Evolutionary conservation across 1,139 yeast genomes (phyloP).

Genomic region (Blastobotrys buckinghamii): DNA sequence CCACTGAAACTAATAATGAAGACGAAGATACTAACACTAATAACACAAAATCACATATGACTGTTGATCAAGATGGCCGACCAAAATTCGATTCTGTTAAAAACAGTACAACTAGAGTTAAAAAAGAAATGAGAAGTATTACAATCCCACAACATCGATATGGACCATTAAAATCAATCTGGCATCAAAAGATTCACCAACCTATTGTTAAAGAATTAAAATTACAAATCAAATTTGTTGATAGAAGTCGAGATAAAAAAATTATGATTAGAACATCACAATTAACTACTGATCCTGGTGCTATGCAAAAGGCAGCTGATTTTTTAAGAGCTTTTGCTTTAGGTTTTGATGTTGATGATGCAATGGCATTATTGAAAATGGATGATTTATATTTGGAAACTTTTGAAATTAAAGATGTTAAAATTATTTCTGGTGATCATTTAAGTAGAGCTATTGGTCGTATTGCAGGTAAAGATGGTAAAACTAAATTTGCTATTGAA

Average conservation of each 20-base stretch:
- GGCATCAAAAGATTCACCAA: conserved; percentile 81
- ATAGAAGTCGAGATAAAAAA: conserved; percentile 56
- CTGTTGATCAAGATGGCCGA: conserved; percentile 80
- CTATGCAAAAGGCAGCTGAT: conserved; percentile 96
- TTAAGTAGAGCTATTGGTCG: conserved; percentile 98
- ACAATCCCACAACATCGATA: conserved; percentile 96
- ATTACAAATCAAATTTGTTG: conserved; percentile 92
- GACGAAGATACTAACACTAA: conserved; percentile 30
- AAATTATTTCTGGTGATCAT: conserved; percentile 93
- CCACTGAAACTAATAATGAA: conserved; percentile 31
- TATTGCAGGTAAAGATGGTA: conserved; percentile 99
- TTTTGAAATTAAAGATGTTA: conserved; percentile 93
- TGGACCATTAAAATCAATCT: conserved; percentile 80
- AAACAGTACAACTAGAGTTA: conserved; percentile 60
- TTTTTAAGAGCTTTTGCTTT: conserved; percentile 89
- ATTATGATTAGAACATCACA: conserved; percentile 84
- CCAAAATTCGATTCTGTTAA: conserved; percentile 81
- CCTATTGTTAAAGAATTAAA: conserved; percentile 93
- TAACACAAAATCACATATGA: conserved; percentile 36
- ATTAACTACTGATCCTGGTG: conserved; percentile 83
- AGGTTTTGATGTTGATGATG: conserved; percentile 96
- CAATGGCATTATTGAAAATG: conserved; percentile 86
- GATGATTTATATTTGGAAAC: conserved; percentile 97
- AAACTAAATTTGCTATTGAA: conserved; percentile 96
- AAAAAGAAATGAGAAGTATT: conserved; percentile 79